Evolutionary conservation across 148 eudicot genomes (phyloP), one percentile per base, ranked within the genome.

Genomic region (Euryodendron excelsum): DNA sequence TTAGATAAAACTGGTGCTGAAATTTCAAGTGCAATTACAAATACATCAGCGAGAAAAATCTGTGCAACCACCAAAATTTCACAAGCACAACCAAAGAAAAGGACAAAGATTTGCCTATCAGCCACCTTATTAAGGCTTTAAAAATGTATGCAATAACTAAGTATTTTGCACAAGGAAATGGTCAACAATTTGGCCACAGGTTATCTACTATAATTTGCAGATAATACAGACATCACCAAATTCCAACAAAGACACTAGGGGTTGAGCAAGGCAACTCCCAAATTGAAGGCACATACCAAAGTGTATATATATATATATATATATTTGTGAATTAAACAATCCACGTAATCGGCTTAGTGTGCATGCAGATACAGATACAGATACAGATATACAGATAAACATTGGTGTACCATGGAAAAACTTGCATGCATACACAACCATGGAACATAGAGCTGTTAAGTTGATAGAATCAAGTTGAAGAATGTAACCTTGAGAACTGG

Each of bases 401-500:
- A 41, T 41, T 5, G 45, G 45, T 9, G 1, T 41, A 41, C 45
- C 9, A 9, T 41, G 45, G 8, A n/a, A n/a, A n/a, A n/a, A n/a
- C n/a, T n/a, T n/a, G 8, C 45, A 1, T 41, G 45, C 45, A 41
- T 41, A 41, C 45, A 41, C 0, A 41, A 9, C 45, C 4, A 41
- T 3, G 8, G 45, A 41, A n/a, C 72, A 67, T 23, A 39, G 72
- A n/a, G 72, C 50, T 36, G 31, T 17, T 58, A 33, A 31, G 9
- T 1, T 58, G 60, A 79, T 17, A 27, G 12, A 39, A 66, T 27
- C 47, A 21, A 64, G 71, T 11, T 23, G 23, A 41, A 77, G 74
- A 61, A 73, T 27, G 9, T 82, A 74, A 93, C 98, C 96, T 90
- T 92, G 80, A 72, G 75, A 25, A 79, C 96, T 62, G 96, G 98